Conservation (phyloP, 2,329 filamentous ascomycete species). For the Aspergillus brunneoviolaceus region DNA sequence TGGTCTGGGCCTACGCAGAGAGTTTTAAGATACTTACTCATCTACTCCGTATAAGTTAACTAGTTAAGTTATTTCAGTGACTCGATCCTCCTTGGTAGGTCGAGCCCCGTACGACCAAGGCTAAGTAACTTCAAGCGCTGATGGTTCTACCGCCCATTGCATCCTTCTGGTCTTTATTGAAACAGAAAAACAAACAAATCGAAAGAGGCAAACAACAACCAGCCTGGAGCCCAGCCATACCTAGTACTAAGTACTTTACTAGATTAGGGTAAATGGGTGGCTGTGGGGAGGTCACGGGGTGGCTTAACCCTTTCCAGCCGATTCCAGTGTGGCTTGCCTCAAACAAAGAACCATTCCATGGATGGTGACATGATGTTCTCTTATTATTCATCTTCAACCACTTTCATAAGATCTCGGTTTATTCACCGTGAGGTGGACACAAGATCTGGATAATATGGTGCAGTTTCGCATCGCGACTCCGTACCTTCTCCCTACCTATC, state of each 20-base stretch:
- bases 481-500: too few species aligned
- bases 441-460: neutral
- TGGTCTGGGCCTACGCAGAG: neutral
- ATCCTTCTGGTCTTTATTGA: neutral
- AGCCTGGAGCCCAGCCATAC: too few species aligned
- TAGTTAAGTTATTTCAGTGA: too few species aligned
- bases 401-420: neutral
- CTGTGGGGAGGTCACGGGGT: neutral
- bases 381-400: neutral
- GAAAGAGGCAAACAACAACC: neutral
- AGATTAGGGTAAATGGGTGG: neutral
- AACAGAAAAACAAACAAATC: neutral
- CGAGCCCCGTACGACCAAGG: neutral
- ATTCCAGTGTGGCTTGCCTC: neutral
- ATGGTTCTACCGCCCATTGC: neutral
- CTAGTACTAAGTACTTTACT: too few species aligned
- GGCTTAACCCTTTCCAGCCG: neutral
- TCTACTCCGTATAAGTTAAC: neutral
- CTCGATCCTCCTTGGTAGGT: neutral
- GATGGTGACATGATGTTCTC: neutral
- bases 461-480: too few species aligned
- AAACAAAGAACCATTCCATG: neutral
- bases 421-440: neutral
- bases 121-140: neutral
- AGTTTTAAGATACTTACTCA: neutral